These are phyloP conservation scores for Brassica carinata DNA, from an alignment of 345 rosid genomes.

Conservation along the genomic window DNA sequence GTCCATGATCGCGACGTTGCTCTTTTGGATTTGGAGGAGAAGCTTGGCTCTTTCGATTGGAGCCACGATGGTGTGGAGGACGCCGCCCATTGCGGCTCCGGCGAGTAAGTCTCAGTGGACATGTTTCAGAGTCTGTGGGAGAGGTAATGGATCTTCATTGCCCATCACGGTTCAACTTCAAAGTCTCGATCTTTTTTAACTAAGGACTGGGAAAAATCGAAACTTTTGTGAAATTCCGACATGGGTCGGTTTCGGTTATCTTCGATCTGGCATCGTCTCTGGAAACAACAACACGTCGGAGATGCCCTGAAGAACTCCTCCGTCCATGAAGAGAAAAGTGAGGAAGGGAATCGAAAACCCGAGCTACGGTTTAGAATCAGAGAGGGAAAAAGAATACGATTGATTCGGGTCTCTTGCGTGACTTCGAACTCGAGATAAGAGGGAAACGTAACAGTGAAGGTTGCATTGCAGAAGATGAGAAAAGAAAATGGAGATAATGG, in stretches of 20 bases:
- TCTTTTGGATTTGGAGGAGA: conserved; percentile 87
- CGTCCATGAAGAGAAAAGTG: too few species aligned
- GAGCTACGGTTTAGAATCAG: too few species aligned
- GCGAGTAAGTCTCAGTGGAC: conserved; percentile 43
- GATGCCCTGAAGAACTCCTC: too few species aligned
- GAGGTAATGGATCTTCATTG: neutral
- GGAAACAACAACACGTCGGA: neutral
- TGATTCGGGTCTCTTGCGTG: conserved; percentile 22
- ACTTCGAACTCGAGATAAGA: conserved; percentile 18
- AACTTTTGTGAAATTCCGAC: neutral
- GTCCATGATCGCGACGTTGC: conserved; percentile 62
- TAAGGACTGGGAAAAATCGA: neutral
- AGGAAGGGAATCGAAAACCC: too few species aligned
- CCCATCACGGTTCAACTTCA: neutral
- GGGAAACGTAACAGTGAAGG: neutral
- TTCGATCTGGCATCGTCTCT: neutral
- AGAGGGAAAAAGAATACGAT: neutral
- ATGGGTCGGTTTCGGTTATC: neutral
- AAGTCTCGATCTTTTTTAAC: neutral
- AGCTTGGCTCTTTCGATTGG: conserved; percentile 94
- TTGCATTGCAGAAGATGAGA: neutral
- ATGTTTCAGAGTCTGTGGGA: neutral
- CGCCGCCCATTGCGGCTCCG: conserved; percentile 92
- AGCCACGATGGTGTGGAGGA: conserved; percentile 94
- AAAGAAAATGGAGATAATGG: neutral